phyloP scores from a whole-genome alignment of 2,329 filamentous ascomycete species.

The Dothiorella sarmentorum region DNA sequence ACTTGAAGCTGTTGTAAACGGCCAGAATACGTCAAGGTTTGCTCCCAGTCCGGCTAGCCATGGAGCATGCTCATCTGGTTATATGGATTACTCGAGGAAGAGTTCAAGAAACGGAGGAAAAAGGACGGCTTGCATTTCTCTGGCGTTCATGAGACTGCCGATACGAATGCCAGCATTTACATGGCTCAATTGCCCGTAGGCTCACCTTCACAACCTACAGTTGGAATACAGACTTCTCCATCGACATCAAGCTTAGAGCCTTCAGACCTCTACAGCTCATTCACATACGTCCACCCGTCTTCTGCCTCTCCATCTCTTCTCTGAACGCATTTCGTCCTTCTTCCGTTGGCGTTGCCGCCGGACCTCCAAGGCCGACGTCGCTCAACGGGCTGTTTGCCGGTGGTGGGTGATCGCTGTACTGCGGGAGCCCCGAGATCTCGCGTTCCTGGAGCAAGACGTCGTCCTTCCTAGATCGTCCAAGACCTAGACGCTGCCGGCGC shows the following conservation, averaged over 20 bases:
- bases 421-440: constrained; percentile 20
- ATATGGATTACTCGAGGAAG: background rate
- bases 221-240: too few species aligned
- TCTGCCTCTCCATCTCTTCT: constrained; percentile 38
- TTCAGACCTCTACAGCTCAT: too few species aligned
- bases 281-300: constrained; percentile 26
- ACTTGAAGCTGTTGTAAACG: constrained; percentile 73
- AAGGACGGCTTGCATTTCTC: background rate
- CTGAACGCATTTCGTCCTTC: constrained; percentile 33
- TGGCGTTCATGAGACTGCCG: background rate
- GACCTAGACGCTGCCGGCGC: constrained; percentile 33
- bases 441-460: constrained; percentile 31
- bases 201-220: too few species aligned
- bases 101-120: background rate
- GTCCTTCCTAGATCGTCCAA: constrained; percentile 25
- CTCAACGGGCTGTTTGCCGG: background rate
- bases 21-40: too few species aligned
- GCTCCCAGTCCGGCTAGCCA: too few species aligned
- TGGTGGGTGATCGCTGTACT: constrained; percentile 18
- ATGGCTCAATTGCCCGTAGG: background rate
- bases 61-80: too few species aligned
- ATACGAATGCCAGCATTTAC: too few species aligned
- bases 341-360: constrained; percentile 25
- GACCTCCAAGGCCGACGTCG: constrained; percentile 28
- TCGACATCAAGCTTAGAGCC: too few species aligned